Evolutionary conservation across 768 basidiomycete species (phyloP), one percentile per base, ranked within the genome.

Genomic region (Gloeopeniophorella convolvens): DNA sequence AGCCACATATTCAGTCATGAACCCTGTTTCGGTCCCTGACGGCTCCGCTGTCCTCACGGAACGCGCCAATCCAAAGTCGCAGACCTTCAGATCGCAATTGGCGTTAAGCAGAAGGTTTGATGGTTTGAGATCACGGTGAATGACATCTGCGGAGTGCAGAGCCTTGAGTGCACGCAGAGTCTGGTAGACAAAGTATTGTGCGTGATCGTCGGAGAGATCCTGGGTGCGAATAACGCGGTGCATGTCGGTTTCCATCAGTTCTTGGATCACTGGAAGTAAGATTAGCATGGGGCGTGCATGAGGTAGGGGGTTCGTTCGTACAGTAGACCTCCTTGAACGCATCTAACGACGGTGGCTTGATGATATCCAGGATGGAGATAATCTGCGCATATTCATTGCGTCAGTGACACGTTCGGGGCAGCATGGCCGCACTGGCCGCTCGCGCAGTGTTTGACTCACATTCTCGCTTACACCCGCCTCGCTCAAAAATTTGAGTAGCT

Each of bases 1-100:
- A 2, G 96, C 95, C 42, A 99, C 96, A 62, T 94, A 95, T 81
- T 92, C 89, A 1, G 91, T 95, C 91, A 94, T 92, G 71, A 92
- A 93, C 5, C 83, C 83, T 5, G 78, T 88, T 60, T 89, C 86
- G 6, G 85, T 89, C 20, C 86, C 88, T 12, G 83, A 85, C 0
- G 86, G 85, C 64, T 89, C 86, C 4, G 88, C 87, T 4, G 88
- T 89, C 68, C 79, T 86, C 34, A 89, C 86, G 9, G 85, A 88
- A n/a, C 93, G 78, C 1, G 92, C 92, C 30, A 96, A 76, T 43
- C 96, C 96, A 65, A 98, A 99, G 65, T 98, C 95, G 68, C 87
- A 80, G 37, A 94, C 90, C 65, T 95, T 95, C 59, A 96, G 78
- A 65, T 96, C 93, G 62, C 93, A 96, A 66, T 96, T 97, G 57